A percentile compares a stretch with the other conserved stretches of the same genome.
Evolutionary conservation across 306 rosid genomes (phyloP).

Genomic region (Gillenia trifoliata): DNA sequence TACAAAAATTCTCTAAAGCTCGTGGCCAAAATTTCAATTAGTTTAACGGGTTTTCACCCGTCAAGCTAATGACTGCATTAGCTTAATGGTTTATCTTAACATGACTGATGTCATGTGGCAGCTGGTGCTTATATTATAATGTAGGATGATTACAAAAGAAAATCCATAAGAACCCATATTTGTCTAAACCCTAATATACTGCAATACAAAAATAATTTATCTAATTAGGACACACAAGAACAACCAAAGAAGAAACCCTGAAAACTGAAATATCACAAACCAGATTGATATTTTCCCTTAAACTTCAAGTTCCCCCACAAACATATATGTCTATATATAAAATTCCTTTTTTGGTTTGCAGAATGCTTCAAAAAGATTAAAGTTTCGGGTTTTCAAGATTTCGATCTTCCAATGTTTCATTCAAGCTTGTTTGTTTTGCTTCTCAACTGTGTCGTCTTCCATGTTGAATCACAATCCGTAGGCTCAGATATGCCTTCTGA

Average conservation of each 20-base stretch:
- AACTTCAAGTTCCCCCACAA: constrained; percentile 14
- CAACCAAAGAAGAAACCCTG: constrained; percentile 35
- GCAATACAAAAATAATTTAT: constrained; percentile 15
- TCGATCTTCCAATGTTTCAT: constrained; percentile 32
- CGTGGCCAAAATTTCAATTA: neutral
- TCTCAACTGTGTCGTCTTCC: constrained; percentile 31
- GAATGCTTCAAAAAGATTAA: constrained; percentile 27
- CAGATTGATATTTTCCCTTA: constrained; percentile 17
- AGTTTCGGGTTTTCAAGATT: neutral
- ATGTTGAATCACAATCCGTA: constrained; percentile 43
- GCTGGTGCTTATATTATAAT: neutral
- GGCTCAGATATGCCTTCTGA: neutral
- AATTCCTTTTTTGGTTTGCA: neutral
- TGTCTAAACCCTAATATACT: neutral
- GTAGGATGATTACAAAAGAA: constrained; percentile 3
- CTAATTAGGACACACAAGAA: constrained; percentile 31
- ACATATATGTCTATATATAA: constrained; percentile 3
- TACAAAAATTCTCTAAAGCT: neutral
- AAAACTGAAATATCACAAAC: constrained; percentile 15
- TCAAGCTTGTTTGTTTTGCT: constrained; percentile 20
- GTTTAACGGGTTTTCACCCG: too few relatives aligned
- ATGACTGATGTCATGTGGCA: constrained; percentile 5
- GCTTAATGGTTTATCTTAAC: neutral
- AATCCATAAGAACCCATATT: constrained; percentile 23
- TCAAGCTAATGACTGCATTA: too few relatives aligned